Base-by-base conservation (phyloP, 345 rosid species). In the Eucalyptus viminalis region DNA sequence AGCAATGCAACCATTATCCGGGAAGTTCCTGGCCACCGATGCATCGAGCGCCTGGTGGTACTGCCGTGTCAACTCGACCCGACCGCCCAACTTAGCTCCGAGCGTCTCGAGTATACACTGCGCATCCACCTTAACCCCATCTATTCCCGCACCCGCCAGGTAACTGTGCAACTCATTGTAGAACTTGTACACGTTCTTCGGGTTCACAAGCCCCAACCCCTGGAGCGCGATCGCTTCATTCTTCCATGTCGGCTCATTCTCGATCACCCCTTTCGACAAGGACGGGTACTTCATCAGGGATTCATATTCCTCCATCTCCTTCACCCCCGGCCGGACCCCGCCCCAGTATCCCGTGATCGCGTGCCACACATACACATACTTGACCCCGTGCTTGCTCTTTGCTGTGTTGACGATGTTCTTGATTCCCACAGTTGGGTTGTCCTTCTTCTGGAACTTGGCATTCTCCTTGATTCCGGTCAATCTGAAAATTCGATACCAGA, bases 261-360 rank as follows among this genome's bases (percentile, higher is more conserved):
- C 95, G 89, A 92, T 91, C 89, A 97, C 99, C 17, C 97, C 97
- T 9, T 91, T 94, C 2, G 98, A 94, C 88, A 94, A 90, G 92
- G 80, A 86, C 14, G 99, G 99, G 87, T 95, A 97, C 92, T 92
- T 95, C 93, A 97, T 93, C 90, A 86, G 90, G 88, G 99, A 94
- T 40, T 93, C 97, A 80, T 94, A 97, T 50, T 92, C 94, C 91
- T 92, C 96, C 95, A 94, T 93, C 90, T 91, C 97, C 90, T 92
- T 87, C 21, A 91, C 94, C 4, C 98, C 98, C 1, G 99, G 98
- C 3, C 94, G 92, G 89, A 97, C 98, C 88, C 99, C 99, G 11
- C 99, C 99, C 99, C 99, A 97, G 62, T 97, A 97, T 67, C 99
- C 99, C 0, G 97, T 95, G 22, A 97, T 97, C 12, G 99, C 99